A percentile compares a stretch with the other conserved stretches of the same genome.
phyloP scores from a whole-genome alignment of 2,329 filamentous ascomycete genomes.

The Chaetoscypha palmicola region DNA sequence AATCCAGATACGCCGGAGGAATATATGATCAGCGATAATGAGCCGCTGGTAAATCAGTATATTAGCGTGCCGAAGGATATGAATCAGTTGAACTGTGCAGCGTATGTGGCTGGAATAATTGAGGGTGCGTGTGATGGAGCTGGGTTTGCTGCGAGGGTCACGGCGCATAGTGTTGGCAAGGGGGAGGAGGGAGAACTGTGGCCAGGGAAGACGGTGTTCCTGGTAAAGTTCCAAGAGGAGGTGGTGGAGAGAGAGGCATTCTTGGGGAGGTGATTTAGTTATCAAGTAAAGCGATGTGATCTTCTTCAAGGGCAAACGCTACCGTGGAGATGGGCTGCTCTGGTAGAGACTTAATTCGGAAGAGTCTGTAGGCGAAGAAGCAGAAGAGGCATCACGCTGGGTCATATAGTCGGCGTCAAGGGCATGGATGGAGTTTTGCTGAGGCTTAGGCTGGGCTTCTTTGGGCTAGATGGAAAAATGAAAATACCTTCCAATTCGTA shows the following conservation, averaged over 20 bases:
- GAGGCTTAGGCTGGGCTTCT: conserved; percentile 5
- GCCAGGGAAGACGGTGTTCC: conserved; percentile 92
- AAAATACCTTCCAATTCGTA: not conserved
- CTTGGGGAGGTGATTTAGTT: conserved; percentile 55
- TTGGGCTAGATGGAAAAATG: not conserved
- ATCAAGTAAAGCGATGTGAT: no score
- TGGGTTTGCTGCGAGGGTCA: conserved; percentile 81
- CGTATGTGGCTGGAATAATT: conserved; percentile 89
- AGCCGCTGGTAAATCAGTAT: conserved; percentile 90
- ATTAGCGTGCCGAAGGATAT: conserved; percentile 92
- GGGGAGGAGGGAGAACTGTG: conserved; percentile 67
- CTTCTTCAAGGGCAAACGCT: no score
- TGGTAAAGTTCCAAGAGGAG: conserved; percentile 86
- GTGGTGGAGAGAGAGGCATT: conserved; percentile 88
- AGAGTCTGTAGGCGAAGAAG: conserved; percentile 23
- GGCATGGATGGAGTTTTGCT: conserved; percentile 23
- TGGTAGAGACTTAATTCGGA: no score
- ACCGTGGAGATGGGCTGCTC: no score
- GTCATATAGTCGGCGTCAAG: conserved; percentile 12
- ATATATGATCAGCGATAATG: conserved; percentile 99
- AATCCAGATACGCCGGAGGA: conserved; percentile 80
- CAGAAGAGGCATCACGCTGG: not conserved
- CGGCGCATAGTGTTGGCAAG: conserved; percentile 70
- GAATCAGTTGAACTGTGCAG: conserved; percentile 92
- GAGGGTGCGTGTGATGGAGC: conserved; percentile 94